Base-by-base conservation (phyloP, 345 rosid species). In the Ceriops zippeliana region DNA sequence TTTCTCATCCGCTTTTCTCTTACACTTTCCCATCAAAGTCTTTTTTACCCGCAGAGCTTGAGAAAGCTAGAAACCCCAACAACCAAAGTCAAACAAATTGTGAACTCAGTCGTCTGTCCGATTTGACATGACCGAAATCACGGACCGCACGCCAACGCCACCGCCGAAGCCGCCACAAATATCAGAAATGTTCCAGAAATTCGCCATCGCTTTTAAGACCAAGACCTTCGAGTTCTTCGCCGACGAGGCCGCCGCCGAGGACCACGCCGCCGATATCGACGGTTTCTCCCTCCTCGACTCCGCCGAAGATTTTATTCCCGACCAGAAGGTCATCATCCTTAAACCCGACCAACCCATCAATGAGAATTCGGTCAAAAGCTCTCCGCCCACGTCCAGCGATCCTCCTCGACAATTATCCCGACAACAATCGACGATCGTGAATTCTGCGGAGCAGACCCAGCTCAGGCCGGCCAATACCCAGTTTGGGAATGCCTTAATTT, bases 201-300 rank as follows among this genome's bases (percentile, higher is more conserved):
- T 95, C 78, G 99, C 99, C 24, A 71, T 90, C 65, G 97, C 99
- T 35, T 85, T 95, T 81, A 89, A 91, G 84, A 70, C 93, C 80
- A 91, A 90, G 69, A 95, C 99, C 6, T 86, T 78, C 85, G 99
- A 95, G 65, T 83, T 95, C 85, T 91, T 95, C 76, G 84, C 85
- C 62, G 97, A 90, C 22, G 97, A 88, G 15, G 17, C 67, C 13
- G 2, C 71, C 67, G 63, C 54, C 0, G 88, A 67, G 53, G 78
- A 62, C 3, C 5, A 17, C 49, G 63, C 69, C 65, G 76, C 73
- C 47, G 81, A 67, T 24, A 57, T 71, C 68, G 86, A 83, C 4
- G 87, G 89, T 8, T 85, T 87, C 69, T 2, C 85, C 8, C 91
- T 92, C 62, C 90, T 92, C 35, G 95, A 92, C 69, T 92, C 96